These are phyloP conservation scores for Ophiostoma ulmi DNA, from an alignment of 2,329 filamentous ascomycete genomes.

Conservation along the genomic window DNA sequence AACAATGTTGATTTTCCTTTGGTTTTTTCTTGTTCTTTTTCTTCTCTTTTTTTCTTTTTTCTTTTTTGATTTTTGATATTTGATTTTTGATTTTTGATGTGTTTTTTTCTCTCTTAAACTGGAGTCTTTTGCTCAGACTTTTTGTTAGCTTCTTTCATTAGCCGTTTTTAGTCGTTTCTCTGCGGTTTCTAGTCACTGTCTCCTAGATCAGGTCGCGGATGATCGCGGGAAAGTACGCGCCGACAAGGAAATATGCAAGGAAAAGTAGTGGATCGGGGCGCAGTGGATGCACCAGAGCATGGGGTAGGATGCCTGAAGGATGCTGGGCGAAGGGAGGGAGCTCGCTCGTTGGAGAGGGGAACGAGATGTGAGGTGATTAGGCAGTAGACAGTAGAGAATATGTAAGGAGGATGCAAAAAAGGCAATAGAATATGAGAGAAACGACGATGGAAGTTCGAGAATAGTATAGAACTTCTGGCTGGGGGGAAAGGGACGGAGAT, in stretches of 20 bases:
- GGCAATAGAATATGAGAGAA: neutral
- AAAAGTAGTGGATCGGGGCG: constrained; percentile 9
- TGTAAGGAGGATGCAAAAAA: neutral
- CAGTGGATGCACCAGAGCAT: constrained; percentile 12
- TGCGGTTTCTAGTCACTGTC: neutral
- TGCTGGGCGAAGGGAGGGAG: neutral
- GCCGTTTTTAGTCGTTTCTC: neutral
- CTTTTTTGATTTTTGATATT: neutral
- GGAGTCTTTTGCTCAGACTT: neutral
- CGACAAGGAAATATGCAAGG: constrained; percentile 4
- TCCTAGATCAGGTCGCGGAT: constrained; percentile 9
- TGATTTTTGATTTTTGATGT: neutral
- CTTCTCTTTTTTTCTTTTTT: neutral
- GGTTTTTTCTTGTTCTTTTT: neutral
- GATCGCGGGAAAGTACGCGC: constrained; percentile 9
- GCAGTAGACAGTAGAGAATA: neutral
- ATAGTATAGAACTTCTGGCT: neutral
- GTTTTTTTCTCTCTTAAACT: neutral
- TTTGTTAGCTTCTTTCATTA: neutral
- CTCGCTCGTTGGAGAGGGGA: neutral
- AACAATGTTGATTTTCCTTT: neutral
- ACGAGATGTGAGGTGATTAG: neutral
- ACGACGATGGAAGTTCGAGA: neutral
- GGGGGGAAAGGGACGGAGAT: neutral
- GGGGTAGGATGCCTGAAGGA: constrained; percentile 5